Evolutionary conservation across 345 rosid genomes (phyloP).

Genomic region (Euphorbia pulcherrima): DNA sequence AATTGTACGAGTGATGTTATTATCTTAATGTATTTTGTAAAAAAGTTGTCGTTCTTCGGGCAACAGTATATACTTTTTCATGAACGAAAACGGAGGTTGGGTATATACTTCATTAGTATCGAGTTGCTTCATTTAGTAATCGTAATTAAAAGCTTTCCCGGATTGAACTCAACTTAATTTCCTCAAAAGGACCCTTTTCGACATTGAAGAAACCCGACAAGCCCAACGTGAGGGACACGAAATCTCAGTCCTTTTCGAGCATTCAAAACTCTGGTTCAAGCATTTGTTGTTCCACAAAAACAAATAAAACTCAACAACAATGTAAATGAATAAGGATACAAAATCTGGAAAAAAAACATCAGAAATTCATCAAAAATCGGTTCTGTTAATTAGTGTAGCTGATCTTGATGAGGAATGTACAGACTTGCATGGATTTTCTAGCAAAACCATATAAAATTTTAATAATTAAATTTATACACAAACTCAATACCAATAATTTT

Average conservation of each 20-base stretch:
- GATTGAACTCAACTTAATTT: slow-evolving; percentile 50
- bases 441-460: slow-evolving; percentile 54
- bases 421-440: slow-evolving; percentile 52
- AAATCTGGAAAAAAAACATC: slow-evolving; percentile 47
- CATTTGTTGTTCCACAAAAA: slow-evolving; percentile 52
- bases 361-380: slow-evolving; percentile 32
- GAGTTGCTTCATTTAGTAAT: no score
- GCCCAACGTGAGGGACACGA: slow-evolving; percentile 36
- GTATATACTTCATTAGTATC: no score
- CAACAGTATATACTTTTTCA: no score
- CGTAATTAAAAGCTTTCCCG: no score
- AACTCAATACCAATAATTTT: no score
- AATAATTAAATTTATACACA: no score
- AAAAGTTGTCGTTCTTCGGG: no score
- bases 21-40: no score
- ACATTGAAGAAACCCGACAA: slow-evolving; percentile 24
- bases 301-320: slow-evolving; percentile 37
- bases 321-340: slow-evolving; percentile 33
- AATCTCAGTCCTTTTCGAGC: slow-evolving; percentile 59
- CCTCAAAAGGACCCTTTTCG: slow-evolving; percentile 41
- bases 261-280: no score
- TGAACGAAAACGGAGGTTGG: no score
- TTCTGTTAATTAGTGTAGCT: slow-evolving; percentile 32
- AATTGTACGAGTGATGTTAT: no score
- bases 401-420: slow-evolving; percentile 77